Percentiles rank a stretch among this genome's conserved stretches.
phyloP scores from a whole-genome alignment of 306 rosid genomes.

The Cyamopsis tetragonoloba region DNA sequence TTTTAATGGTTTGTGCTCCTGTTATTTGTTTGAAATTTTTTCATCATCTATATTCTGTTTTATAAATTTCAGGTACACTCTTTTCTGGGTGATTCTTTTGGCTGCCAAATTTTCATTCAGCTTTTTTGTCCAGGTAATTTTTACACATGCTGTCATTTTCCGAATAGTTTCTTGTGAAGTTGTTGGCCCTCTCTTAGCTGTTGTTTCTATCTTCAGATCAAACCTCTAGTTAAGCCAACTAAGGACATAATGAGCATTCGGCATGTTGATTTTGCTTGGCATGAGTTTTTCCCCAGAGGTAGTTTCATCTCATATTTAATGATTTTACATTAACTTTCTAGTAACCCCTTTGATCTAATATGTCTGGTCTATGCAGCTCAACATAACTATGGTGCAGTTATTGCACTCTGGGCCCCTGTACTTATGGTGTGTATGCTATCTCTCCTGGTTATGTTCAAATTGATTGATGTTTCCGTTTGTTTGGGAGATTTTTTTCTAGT shows the following conservation, averaged over 20 bases:
- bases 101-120: slow-evolving; percentile 72
- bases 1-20: slow-evolving; percentile 8
- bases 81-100: slow-evolving; percentile 90
- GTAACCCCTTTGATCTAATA: slow-evolving; percentile 19
- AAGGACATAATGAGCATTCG: slow-evolving; percentile 75
- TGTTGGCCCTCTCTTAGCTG: slow-evolving; percentile 10
- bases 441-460: slow-evolving; percentile 23
- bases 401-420: slow-evolving; percentile 81
- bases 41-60: slow-evolving; percentile 15
- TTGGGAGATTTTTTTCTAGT: slow-evolving; percentile 10
- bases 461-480: slow-evolving; percentile 21
- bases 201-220: slow-evolving; percentile 54
- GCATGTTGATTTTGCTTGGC: slow-evolving; percentile 71
- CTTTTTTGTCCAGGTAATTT: slow-evolving; percentile 73
- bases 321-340: background rate
- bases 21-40: slow-evolving; percentile 22
- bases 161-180: slow-evolving; percentile 11
- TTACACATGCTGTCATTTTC: background rate
- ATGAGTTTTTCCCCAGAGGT: slow-evolving; percentile 90
- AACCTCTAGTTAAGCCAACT: slow-evolving; percentile 86
- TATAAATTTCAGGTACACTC: slow-evolving; percentile 70
- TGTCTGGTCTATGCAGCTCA: slow-evolving; percentile 51
- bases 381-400: slow-evolving; percentile 70
- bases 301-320: slow-evolving; percentile 27
- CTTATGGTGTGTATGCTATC: slow-evolving; percentile 55